These are phyloP conservation scores for Aspergillus cristatus DNA, from an alignment of 495 filamentous ascomycete genomes.

Conservation along the genomic window DNA sequence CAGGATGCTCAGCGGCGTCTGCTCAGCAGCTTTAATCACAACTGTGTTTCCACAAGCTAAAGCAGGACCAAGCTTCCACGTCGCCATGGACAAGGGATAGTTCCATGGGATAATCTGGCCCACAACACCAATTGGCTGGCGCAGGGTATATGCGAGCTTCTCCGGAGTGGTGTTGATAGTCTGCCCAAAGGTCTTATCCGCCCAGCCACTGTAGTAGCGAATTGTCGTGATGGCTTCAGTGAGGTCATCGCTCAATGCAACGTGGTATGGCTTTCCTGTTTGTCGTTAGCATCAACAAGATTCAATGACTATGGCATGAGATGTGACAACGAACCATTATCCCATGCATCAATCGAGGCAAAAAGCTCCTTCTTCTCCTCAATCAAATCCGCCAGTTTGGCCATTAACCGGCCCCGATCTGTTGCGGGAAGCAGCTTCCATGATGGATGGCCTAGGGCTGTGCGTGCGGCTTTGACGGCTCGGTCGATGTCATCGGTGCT, in stretches of 20 bases:
- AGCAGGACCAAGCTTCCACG: slow-evolving; percentile 87
- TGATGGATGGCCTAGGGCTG: slow-evolving; percentile 64
- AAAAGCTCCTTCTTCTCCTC: slow-evolving; percentile 59
- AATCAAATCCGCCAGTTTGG: slow-evolving; percentile 63
- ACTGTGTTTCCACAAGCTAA: slow-evolving; percentile 81
- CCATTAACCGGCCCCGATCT: slow-evolving; percentile 68
- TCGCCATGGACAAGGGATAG: slow-evolving; percentile 77
- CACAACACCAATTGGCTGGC: slow-evolving; percentile 82
- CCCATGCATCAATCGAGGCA: slow-evolving; percentile 90
- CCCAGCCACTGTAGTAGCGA: slow-evolving; percentile 83
- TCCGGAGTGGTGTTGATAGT: slow-evolving; percentile 68
- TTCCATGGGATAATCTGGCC: slow-evolving; percentile 94
- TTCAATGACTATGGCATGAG: neutral
- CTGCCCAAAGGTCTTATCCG: slow-evolving; percentile 87
- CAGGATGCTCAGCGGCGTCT: slow-evolving; percentile 77
- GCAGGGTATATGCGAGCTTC: slow-evolving; percentile 84
- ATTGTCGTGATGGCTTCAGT: slow-evolving; percentile 58
- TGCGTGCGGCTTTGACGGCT: slow-evolving; percentile 73
- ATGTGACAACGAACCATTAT: slow-evolving; percentile 53
- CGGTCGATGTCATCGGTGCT: slow-evolving; percentile 70
- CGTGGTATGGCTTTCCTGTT: slow-evolving; percentile 60
- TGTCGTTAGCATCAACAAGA: slow-evolving; percentile 3
- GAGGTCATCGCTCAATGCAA: slow-evolving; percentile 64
- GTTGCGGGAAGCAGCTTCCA: slow-evolving; percentile 70
- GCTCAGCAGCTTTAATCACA: slow-evolving; percentile 83